Base-by-base conservation (phyloP, 257 asterid species). In the Nicotiana tomentosiformis region DNA sequence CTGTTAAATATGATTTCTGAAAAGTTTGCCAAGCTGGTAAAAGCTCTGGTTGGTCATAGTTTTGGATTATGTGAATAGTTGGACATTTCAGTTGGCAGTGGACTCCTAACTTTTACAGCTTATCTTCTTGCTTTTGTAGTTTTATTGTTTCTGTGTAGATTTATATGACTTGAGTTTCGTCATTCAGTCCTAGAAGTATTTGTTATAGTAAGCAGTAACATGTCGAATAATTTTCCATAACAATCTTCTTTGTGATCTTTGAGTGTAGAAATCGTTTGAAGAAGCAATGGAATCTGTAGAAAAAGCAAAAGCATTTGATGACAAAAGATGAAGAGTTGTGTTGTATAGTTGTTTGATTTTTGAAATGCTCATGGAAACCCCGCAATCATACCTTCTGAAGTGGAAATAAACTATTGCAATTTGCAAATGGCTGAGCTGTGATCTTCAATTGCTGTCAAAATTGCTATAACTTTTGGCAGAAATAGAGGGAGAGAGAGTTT, bases 231-330 rank as follows among this genome's bases (percentile, higher is more conserved):
- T 5, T 11, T 64, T 26, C 64, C 17, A 65, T 57, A 49, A 35
- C 9, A 3, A 20, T 12, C 11, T 12, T 66, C 33, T 18, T 77
- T 18, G 14, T 56, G 43, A 35, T 57, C 57, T 81, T 8, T 56
- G 65, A 53, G 81, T 84, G 80, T 88, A 95, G 98, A 95, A 93
- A 92, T 93, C 97, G 51, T 94, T 93, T 77, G 98, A 95, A 88
- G 98, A 93, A 77, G 89, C 98, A 7, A 86, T 93, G 90, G 93
- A 93, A 78, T 89, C 96, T 11, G 78, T 94, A 69, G 94, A 93
- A 82, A 90, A 89, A 66, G 91, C 96, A 70, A 95, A 90, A 89
- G 87, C 86, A 62, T 74, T 78, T 77, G 88, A 89, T 90, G 94
- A 90, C 76, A 78, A 79, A 85, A 5, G 39, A 39, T 81, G 60